Conservation (phyloP, 495 filamentous ascomycete species). For the Astrocystis sublimbata region DNA sequence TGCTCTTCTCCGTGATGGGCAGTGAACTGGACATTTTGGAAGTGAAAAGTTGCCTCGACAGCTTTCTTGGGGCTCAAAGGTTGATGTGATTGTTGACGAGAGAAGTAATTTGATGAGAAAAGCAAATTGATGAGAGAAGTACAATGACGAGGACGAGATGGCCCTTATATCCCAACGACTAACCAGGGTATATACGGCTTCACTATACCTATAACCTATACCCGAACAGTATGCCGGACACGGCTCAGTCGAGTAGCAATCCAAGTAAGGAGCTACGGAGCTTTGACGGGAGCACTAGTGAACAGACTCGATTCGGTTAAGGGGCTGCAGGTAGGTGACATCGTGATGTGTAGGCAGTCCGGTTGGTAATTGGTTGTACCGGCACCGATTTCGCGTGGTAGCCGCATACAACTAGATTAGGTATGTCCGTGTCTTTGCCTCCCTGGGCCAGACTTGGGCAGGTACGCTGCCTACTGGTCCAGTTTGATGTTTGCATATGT, state of each 20-base stretch:
- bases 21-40: slow-evolving; percentile 1
- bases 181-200: neutral
- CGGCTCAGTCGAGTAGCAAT: neutral
- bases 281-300: neutral
- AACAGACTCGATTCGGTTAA: neutral
- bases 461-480: no score
- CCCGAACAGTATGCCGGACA: no score
- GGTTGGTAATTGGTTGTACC: neutral
- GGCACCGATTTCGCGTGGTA: no score
- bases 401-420: no score
- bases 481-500: neutral
- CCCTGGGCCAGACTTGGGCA: neutral
- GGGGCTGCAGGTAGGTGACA: neutral
- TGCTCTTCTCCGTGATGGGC: neutral
- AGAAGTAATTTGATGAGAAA: no score
- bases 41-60: neutral
- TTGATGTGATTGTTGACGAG: neutral
- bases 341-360: neutral
- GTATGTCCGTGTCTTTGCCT: no score
- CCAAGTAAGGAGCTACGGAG: no score
- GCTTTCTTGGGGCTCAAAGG: neutral
- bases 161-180: neutral
- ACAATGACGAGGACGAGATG: neutral
- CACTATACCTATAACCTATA: neutral
- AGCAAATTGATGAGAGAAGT: no score